Base-by-base conservation (phyloP, 73 alveolate species). In the Stentor coeruleus region DNA sequence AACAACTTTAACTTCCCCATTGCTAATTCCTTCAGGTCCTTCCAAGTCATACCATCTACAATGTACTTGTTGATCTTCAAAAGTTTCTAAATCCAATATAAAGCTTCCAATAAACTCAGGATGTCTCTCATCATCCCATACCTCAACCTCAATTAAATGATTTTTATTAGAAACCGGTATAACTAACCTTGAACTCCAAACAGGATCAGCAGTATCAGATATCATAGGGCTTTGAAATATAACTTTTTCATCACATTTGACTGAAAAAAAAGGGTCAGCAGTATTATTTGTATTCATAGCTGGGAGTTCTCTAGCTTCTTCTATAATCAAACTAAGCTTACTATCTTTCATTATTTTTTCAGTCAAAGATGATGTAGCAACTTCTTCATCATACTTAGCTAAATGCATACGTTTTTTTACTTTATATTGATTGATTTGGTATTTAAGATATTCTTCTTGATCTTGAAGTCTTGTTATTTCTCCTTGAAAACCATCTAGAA, bases 11-110 rank as follows among this genome's bases (percentile, higher is more conserved):
- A 66, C 79, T 66, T 66, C 79, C 33, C 79, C 79, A 2, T 31
- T 66, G 79, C 79, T 66, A 11, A 66, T 66, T 20, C 79, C 79
- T 66, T 66, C 79, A 66, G 79, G 79, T 1, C 79, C 79, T 75
- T 75, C 83, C 72, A 75, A 75, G 28, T 75, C 59, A 33, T 75
- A 75, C 83, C 83, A 75, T 39, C 83, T 75, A 35, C 72, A 39
- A 2, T 75, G 83, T 2, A 40, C 72, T 38, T 75, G 74, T 3
- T 75, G 72, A 2, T 75, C 83, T 38, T 75, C 59, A n/a, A 20
- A 75, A n/a, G 83, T 36, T 0, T 75, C 83, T 20, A 75, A 35
- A 28, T 75, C 72, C 1, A 75, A n/a, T 1, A 39, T 30, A 75
- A 75, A 75, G 0, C 40, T 15, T 1, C 83, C 83, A 14, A 75